Percentiles rank a stretch among this genome's conserved stretches.
These are phyloP conservation scores for Paratinospora sagittata DNA, from an alignment of 164 flowering plant species.

Conservation along the genomic window DNA sequence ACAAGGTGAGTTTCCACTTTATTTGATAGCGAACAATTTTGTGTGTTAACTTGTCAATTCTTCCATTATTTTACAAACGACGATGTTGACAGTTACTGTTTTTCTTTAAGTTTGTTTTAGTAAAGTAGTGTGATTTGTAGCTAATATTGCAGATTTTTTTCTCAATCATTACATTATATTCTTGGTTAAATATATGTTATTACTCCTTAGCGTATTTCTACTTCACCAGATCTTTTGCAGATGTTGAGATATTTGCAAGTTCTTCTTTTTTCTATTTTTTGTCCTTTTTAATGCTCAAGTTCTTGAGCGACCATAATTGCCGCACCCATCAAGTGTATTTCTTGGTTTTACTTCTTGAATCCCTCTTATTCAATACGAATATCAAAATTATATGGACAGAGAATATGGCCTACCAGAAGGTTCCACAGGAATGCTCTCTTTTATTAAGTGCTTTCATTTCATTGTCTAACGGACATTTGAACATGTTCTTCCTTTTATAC, in stretches of 20 bases:
- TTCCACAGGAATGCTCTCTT: neutral
- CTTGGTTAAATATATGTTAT: too few species aligned
- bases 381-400: too few species aligned
- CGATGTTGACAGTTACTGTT: neutral
- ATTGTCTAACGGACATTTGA: neutral
- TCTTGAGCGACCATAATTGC: too few species aligned
- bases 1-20: slow-evolving; percentile 40
- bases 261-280: too few species aligned
- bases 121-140: neutral
- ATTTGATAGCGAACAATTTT: neutral
- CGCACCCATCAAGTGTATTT: too few species aligned
- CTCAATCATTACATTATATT: neutral
- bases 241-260: neutral
- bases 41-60: neutral
- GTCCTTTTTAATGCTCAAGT: too few species aligned
- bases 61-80: neutral
- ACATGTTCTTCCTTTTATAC: neutral
- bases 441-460: neutral
- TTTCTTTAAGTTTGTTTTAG: neutral
- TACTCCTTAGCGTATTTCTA: too few species aligned
- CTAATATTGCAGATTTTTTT: neutral
- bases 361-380: too few species aligned
- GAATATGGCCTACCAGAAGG: too few species aligned
- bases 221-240: neutral
- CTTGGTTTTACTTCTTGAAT: too few species aligned